Base-by-base conservation (phyloP, 2,329 filamentous ascomycete genomes). In the Macrophomina pseudophaseolina region DNA sequence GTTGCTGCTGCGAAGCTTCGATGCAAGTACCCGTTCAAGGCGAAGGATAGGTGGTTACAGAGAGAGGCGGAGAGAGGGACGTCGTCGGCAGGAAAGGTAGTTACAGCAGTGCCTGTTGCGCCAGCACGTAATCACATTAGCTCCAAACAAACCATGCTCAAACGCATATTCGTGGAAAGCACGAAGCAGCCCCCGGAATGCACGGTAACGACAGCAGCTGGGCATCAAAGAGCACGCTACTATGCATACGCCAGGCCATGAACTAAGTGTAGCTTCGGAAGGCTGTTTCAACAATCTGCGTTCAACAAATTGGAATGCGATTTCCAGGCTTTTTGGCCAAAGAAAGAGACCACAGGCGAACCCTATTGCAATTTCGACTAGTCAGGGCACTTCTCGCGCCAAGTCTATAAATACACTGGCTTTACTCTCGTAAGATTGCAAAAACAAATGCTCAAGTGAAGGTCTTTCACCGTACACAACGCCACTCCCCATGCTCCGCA, bases 121-220 rank as follows among this genome's bases (percentile, higher is more conserved):
- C 49, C 49, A 53, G 49, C 35, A 53, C 49, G 49, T 53, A 53
- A 53, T 30, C 2, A 53, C 8, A 53, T 53, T 35, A 53, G 49
- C 30, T 35, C 30, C 49, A n/a, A 53, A 53, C 30, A 30, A 53
- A 53, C 35, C 49, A 53, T 53, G 49, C 30, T 33, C 49, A 30
- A 28, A 53, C 16, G 30, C 49, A 12, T 53, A 12, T 53, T 30
- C 30, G 30, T 11, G 14, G 46, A n/a, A 9, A 14, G 28, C 28
- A n/a, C 28, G 28, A n/a, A 7, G 12, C 9, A 16, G 16, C 12
- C 2, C 30, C 49, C 14, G 28, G 30, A 33, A 53, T 53, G 28
- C 8, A 9, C 30, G 30, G 11, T 12, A 12, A 38, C 4, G 11
- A 38, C 11, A 38, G 11, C 35, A 38, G 35, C 35, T 2, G 35